Conservation (phyloP, 306 rosid genomes). For the Lathyrus tuberosus region DNA sequence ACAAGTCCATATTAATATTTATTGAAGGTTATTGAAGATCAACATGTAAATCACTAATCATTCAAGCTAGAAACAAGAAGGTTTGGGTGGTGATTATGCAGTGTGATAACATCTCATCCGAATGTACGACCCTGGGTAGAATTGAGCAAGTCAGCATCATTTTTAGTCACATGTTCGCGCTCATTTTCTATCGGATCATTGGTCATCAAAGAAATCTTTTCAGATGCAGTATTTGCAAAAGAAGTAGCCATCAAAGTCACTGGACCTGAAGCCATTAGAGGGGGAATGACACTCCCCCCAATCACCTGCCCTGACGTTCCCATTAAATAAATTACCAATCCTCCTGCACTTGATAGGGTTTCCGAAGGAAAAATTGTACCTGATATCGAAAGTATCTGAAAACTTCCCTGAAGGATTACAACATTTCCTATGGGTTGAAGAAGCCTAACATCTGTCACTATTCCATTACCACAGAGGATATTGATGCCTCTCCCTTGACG, state of each 20-base stretch:
- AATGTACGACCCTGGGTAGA: too few relatives aligned
- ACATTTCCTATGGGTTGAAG: slow-evolving; percentile 49
- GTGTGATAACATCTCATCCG: too few relatives aligned
- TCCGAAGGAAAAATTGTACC: slow-evolving; percentile 67
- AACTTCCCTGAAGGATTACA: slow-evolving; percentile 54
- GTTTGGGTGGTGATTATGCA: too few relatives aligned
- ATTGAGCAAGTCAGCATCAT: too few relatives aligned
- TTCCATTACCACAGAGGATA: slow-evolving; percentile 56
- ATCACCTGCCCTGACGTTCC: slow-evolving; percentile 68
- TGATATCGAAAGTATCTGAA: slow-evolving; percentile 56
- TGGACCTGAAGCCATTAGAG: slow-evolving; percentile 53
- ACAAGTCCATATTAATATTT: too few relatives aligned
- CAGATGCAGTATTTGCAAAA: slow-evolving; percentile 51
- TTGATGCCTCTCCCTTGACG: slow-evolving; percentile 52
- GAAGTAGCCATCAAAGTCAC: slow-evolving; percentile 67
- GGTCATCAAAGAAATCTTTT: slow-evolving; percentile 44
- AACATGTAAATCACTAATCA: too few relatives aligned
- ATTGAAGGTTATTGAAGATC: too few relatives aligned
- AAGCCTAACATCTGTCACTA: slow-evolving; percentile 49
- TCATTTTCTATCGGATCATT: neutral
- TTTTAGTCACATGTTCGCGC: too few relatives aligned
- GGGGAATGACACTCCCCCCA: slow-evolving; percentile 57
- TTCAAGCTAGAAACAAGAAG: too few relatives aligned
- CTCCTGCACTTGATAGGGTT: slow-evolving; percentile 53
- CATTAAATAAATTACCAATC: slow-evolving; percentile 51